These are phyloP conservation scores for Penicillium steckii DNA, from an alignment of 495 filamentous ascomycete species.

Conservation along the genomic window DNA sequence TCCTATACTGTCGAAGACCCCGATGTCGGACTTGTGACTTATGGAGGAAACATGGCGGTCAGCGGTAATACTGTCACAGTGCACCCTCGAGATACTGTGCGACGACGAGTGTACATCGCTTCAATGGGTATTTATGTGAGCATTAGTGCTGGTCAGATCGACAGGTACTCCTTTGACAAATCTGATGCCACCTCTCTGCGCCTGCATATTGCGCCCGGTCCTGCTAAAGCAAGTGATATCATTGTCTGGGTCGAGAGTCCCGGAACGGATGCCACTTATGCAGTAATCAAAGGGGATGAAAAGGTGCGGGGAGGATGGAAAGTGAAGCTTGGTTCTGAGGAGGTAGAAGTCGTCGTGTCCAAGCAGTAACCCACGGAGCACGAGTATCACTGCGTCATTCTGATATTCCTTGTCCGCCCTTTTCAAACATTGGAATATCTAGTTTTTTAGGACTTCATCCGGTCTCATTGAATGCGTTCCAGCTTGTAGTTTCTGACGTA, in stretches of 20 bases:
- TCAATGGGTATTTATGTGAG: conserved; percentile 38
- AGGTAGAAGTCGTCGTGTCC: conserved; percentile 6
- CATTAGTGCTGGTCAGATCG: conserved; percentile 40
- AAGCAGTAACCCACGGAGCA: neutral
- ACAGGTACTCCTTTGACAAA: conserved; percentile 23
- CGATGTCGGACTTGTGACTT: conserved; percentile 37
- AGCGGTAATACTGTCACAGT: conserved; percentile 21
- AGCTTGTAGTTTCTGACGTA: neutral
- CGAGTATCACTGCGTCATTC: neutral
- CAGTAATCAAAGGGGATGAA: neutral
- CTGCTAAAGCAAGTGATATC: neutral
- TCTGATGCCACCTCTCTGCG: neutral
- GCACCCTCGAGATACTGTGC: conserved; percentile 38
- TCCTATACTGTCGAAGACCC: conserved; percentile 43
- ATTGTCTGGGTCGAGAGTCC: conserved; percentile 14
- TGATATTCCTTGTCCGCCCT: neutral
- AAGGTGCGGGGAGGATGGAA: conserved; percentile 9
- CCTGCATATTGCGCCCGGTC: conserved; percentile 2
- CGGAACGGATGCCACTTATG: conserved; percentile 3
- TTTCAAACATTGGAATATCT: no score
- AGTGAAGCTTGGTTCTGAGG: conserved; percentile 6
- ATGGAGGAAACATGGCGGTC: conserved; percentile 36
- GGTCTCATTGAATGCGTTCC: neutral
- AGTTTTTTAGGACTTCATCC: neutral
- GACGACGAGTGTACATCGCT: conserved; percentile 42